Percentiles rank a stretch among this genome's conserved stretches.
Conservation (phyloP, 805 yeast species). For the Ogataea nakhonphanomensis region DNA sequence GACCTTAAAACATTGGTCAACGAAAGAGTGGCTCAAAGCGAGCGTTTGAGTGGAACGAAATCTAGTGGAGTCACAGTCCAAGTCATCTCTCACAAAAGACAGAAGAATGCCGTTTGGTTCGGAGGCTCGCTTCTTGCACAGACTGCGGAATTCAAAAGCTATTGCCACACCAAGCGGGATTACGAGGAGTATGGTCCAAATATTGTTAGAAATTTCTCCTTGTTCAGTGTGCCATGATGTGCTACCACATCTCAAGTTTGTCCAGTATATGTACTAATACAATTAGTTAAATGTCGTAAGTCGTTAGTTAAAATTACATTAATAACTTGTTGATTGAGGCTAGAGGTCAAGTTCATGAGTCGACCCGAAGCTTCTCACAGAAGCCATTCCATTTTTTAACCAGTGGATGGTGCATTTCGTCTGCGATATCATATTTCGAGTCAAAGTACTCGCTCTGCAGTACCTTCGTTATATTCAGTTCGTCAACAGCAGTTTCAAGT, state of each 20-base stretch:
- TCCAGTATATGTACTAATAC: constrained; percentile 1
- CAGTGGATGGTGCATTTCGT: constrained; percentile 29
- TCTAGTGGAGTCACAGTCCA: constrained; percentile 96
- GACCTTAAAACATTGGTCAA: constrained; percentile 86
- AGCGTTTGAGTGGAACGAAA: constrained; percentile 66
- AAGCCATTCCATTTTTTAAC: constrained; percentile 26
- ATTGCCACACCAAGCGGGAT: constrained; percentile 95
- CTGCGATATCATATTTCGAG: constrained; percentile 38
- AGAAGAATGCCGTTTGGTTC: constrained; percentile 98
- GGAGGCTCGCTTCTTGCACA: constrained; percentile 97
- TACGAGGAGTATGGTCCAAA: constrained; percentile 98
- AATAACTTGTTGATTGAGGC: too few relatives aligned
- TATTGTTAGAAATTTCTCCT: constrained; percentile 93
- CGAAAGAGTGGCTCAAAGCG: constrained; percentile 81
- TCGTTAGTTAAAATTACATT: background rate
- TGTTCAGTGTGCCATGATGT: constrained; percentile 81
- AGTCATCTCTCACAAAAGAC: constrained; percentile 95
- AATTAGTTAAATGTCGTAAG: background rate
- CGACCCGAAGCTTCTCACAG: constrained; percentile 8
- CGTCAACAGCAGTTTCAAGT: constrained; percentile 41
- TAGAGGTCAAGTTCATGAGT: too few relatives aligned
- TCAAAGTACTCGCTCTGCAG: constrained; percentile 55
- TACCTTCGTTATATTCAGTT: constrained; percentile 56
- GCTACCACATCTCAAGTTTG: background rate
- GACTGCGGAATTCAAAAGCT: constrained; percentile 92